Evolutionary conservation across 176 grass and related monocot genomes (phyloP).

Genomic region (Dendrocalamus sinicus): DNA sequence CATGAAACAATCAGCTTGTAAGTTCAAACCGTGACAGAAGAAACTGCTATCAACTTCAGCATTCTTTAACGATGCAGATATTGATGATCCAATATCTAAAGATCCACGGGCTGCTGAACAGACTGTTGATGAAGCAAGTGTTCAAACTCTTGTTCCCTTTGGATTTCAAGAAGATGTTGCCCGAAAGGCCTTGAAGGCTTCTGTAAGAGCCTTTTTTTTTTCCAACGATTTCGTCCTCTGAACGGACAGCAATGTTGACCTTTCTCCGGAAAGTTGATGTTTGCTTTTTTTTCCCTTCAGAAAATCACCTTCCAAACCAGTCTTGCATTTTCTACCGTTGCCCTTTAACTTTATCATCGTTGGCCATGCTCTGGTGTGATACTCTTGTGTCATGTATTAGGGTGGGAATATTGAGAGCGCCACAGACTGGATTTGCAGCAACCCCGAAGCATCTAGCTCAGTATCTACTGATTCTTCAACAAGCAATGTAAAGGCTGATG

Average conservation of each 20-base stretch:
- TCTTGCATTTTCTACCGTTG: not conserved
- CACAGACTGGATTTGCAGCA: conserved; percentile 92
- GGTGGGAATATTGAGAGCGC: conserved; percentile 67
- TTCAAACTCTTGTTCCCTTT: conserved; percentile 91
- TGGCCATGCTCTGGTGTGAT: conserved; percentile 15
- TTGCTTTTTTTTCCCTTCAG: not conserved
- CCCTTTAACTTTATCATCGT: not conserved
- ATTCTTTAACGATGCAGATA: conserved; percentile 63
- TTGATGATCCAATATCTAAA: conserved; percentile 81
- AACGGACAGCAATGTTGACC: not conserved
- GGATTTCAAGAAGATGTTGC: conserved; percentile 91
- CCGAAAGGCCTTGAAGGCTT: conserved; percentile 84
- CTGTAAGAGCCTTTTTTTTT: conserved; percentile 61
- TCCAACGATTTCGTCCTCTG: not conserved
- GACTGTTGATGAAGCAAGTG: conserved; percentile 80
- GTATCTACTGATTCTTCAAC: conserved; percentile 65
- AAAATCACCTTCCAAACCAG: not conserved
- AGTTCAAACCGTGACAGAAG: not conserved
- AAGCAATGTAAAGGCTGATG: conserved; percentile 52
- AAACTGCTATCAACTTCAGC: not conserved
- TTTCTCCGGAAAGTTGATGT: not conserved
- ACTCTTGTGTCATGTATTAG: no score
- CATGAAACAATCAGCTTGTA: no score
- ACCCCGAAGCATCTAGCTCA: conserved; percentile 66
- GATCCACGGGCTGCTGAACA: conserved; percentile 45